Percentiles rank a stretch among this genome's conserved stretches.
These are phyloP conservation scores for Clitocybe nebularis DNA, from an alignment of 1,284 basidiomycete species.

Conservation along the genomic window DNA sequence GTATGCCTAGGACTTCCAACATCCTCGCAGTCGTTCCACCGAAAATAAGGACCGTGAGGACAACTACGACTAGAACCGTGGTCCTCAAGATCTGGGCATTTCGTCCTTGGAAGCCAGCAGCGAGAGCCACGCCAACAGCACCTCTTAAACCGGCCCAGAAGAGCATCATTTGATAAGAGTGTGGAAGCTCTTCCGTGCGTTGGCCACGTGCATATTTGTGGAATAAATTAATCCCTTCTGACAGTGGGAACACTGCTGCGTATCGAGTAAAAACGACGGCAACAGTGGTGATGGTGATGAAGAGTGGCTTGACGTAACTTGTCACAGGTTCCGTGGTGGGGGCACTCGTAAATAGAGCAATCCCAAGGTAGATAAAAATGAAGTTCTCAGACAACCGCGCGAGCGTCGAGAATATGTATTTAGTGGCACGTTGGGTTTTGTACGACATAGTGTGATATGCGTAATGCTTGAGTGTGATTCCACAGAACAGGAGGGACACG, in stretches of 20 bases:
- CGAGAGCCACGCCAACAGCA: slow-evolving; percentile 95
- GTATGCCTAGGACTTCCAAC: slow-evolving; percentile 96
- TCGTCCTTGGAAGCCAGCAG: slow-evolving; percentile 90
- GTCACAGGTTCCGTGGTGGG: slow-evolving; percentile 69
- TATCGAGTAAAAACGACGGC: slow-evolving; percentile 95
- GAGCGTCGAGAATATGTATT: slow-evolving; percentile 91
- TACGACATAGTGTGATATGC: slow-evolving; percentile 99
- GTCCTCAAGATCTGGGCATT: slow-evolving; percentile 90
- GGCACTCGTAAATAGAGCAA: slow-evolving; percentile 88
- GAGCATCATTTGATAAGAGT: slow-evolving; percentile 97
- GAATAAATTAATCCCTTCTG: slow-evolving; percentile 92
- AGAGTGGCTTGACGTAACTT: slow-evolving; percentile 92
- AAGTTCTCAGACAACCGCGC: slow-evolving; percentile 98
- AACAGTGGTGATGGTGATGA: slow-evolving; percentile 87
- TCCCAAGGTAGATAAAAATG: slow-evolving; percentile 98
- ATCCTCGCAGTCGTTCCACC: slow-evolving; percentile 96
- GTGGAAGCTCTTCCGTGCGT: slow-evolving; percentile 83
- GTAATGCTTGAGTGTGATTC: slow-evolving; percentile 98
- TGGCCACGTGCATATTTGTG: slow-evolving; percentile 80
- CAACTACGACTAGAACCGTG: slow-evolving; percentile 94
- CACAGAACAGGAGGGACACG: slow-evolving; percentile 97
- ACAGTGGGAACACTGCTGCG: slow-evolving; percentile 95
- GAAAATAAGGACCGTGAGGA: slow-evolving; percentile 93
- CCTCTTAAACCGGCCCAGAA: slow-evolving; percentile 98
- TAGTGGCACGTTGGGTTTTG: slow-evolving; percentile 91